A percentile compares a stretch with the other conserved stretches of the same genome.
phyloP scores from a whole-genome alignment of 768 basidiomycete genomes.

The Leccinum ochraceum region DNA sequence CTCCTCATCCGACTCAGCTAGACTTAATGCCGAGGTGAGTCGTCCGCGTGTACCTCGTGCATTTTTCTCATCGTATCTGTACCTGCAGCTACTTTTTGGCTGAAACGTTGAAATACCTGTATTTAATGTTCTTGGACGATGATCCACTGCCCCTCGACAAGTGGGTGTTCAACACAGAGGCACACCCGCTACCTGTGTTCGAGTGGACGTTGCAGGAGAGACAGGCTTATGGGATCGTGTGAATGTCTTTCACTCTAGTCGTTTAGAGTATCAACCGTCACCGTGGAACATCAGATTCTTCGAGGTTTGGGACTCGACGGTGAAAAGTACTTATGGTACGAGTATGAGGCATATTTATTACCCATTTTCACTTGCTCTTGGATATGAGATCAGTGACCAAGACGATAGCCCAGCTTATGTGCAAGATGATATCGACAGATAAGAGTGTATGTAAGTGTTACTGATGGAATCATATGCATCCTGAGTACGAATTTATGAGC shows the following conservation, averaged over 20 bases:
- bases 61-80: not conserved
- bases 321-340: not conserved
- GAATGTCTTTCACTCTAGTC: not conserved
- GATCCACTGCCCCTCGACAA: not conserved
- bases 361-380: too few relatives aligned
- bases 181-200: not conserved
- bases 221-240: not conserved
- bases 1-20: constrained; percentile 33
- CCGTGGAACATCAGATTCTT: not conserved
- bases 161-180: not conserved
- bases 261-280: not conserved
- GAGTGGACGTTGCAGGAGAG: constrained; percentile 1
- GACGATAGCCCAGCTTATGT: too few relatives aligned
- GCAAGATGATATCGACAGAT: too few relatives aligned
- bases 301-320: not conserved
- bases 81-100: not conserved
- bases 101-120: not conserved
- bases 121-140: not conserved
- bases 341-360: not conserved
- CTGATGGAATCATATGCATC: too few relatives aligned
- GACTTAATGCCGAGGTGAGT: constrained; percentile 75
- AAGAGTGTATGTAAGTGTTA: too few relatives aligned
- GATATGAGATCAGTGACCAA: too few relatives aligned
- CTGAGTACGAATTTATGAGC: too few relatives aligned
- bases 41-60: not conserved